These are phyloP conservation scores for Piper longum DNA, from an alignment of 164 flowering plant species.

Conservation along the genomic window DNA sequence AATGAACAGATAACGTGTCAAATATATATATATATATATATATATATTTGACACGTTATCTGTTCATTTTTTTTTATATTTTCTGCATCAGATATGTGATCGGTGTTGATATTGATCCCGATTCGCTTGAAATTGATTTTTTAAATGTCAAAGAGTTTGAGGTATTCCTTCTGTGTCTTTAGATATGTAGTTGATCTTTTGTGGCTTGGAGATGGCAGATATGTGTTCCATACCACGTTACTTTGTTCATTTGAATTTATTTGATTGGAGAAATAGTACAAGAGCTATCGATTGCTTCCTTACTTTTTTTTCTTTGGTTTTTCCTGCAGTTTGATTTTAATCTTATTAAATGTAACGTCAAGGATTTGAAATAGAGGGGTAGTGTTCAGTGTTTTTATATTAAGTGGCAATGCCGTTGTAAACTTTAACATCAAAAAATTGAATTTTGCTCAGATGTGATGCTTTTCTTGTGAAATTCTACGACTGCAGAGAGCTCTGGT, in stretches of 20 bases:
- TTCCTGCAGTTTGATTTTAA: slow-evolving; percentile 55
- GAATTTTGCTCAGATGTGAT: neutral
- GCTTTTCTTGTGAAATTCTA: neutral
- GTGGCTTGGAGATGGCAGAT: too few species aligned
- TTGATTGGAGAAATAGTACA: neutral
- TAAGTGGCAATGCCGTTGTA: neutral
- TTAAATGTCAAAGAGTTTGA: slow-evolving; percentile 80
- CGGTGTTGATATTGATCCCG: slow-evolving; percentile 69
- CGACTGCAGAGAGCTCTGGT: too few species aligned
- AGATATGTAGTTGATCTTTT: too few species aligned
- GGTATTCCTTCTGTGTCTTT: slow-evolving; percentile 21
- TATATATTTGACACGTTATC: neutral
- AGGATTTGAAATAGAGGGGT: slow-evolving; percentile 59
- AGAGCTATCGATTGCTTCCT: neutral
- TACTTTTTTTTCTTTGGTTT: too few species aligned
- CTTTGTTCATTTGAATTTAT: neutral
- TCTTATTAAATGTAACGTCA: slow-evolving; percentile 60
- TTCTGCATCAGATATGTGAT: slow-evolving; percentile 44
- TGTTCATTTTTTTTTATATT: neutral
- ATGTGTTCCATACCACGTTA: too few species aligned
- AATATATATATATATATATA: neutral
- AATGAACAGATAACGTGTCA: too few species aligned
- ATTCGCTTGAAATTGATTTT: slow-evolving; percentile 66
- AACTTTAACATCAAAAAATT: too few species aligned
- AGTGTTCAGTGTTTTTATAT: slow-evolving; percentile 1